Base-by-base conservation (phyloP, 176 grass and related monocot genomes). In the Stipa capillata region DNA sequence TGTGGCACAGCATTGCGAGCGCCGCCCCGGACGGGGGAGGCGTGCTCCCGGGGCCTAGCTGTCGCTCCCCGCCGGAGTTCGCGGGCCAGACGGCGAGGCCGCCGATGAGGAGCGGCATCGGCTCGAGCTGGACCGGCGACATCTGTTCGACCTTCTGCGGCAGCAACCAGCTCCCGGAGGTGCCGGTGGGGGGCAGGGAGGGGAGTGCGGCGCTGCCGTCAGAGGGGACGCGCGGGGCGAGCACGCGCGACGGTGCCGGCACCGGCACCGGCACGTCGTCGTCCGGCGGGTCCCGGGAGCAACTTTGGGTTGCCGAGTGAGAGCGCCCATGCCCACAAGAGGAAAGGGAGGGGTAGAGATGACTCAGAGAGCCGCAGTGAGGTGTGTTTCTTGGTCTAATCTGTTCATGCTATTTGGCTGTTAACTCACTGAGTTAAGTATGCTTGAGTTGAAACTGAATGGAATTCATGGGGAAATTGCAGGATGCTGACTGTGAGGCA, bases 401-500 rank as follows among this genome's bases (percentile, higher is more conserved):
- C 61, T 70, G 50, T 79, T 50, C 35, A 62, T 65, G 51, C 20
- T 74, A 40, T 18, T 62, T 47, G 25, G 20, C 43, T 75, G 35
- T 9, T n/a, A 76, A 10, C 20, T 39, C 40, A 15, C 45, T 50
- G 39, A 13, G 23, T n/a, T 49, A 55, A 35, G 23, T 76, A 55
- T 57, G 73, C 42, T 76, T 35, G 45, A 64, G 65, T 37, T 24
- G 15, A 82, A 52, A 78, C 59, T 59, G 36, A 57, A 44, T 57
- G 27, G 39, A 89, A 45, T 37, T 83, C 74, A 69, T 50, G 23
- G 58, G 13, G 14, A 91, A 90, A 76, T 75, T 85, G 25, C 84
- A 97, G 94, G 91, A 97, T 79, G 72, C 65, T 2, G 90, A 96
- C 56, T 83, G 81, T 69, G 87, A 92, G 67, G 80, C 74, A 2